phyloP scores from a whole-genome alignment of 2,329 filamentous ascomycete species.

The Colletotrichum paranaense region DNA sequence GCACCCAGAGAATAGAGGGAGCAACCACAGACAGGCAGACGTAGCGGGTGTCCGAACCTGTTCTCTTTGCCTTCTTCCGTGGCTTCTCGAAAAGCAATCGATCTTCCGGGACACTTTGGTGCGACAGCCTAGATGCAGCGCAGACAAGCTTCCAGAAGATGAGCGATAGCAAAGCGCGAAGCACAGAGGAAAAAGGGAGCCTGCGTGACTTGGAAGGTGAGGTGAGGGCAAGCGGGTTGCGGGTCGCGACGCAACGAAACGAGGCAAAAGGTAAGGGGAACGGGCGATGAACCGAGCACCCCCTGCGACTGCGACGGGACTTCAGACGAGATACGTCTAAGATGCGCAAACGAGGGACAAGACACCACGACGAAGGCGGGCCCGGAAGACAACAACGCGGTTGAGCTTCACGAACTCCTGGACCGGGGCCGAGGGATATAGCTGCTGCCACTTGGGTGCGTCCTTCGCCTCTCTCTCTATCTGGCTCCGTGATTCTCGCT shows the following conservation, averaged over 20 bases:
- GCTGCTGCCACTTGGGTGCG: constrained; percentile 1
- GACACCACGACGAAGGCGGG: constrained; percentile 1
- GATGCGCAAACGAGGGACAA: constrained; percentile 4
- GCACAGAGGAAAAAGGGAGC: background rate
- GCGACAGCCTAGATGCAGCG: constrained; percentile 12
- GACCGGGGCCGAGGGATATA: background rate
- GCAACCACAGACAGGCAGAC: background rate
- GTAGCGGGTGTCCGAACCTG: background rate
- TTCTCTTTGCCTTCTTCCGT: background rate
- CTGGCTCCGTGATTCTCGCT: background rate
- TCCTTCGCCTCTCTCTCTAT: background rate
- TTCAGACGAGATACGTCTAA: constrained; percentile 28
- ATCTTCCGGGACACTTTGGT: background rate
- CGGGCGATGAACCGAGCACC: constrained; percentile 32
- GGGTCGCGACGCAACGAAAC: constrained; percentile 31
- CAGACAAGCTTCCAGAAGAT: constrained; percentile 25
- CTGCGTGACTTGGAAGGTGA: background rate
- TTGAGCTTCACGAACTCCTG: constrained; percentile 20
- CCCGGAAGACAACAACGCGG: constrained; percentile 4
- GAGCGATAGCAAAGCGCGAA: background rate
- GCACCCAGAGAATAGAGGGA: background rate
- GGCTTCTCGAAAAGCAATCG: constrained; percentile 23
- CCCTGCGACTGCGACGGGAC: constrained; percentile 23
- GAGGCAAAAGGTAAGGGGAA: constrained; percentile 18
- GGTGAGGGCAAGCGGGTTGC: constrained; percentile 1